These are phyloP conservation scores for Adansonia madagascariensis DNA, from an alignment of 441 rosid genomes.

Conservation along the genomic window DNA sequence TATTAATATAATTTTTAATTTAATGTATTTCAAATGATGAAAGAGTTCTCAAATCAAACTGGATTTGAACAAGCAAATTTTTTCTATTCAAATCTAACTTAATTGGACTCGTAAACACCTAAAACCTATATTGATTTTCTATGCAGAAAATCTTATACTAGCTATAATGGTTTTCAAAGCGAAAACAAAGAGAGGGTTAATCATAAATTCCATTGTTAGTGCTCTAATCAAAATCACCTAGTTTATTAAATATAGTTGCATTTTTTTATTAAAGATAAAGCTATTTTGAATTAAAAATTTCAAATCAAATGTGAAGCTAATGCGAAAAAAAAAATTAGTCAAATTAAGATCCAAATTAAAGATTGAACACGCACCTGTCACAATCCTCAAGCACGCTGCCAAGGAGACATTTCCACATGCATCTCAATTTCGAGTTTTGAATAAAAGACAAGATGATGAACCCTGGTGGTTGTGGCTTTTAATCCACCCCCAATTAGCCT, in stretches of 20 bases:
- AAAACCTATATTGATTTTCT: no score
- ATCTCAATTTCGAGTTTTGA: neutral
- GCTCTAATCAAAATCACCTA: constrained; percentile 13
- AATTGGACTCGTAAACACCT: no score
- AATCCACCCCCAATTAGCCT: neutral
- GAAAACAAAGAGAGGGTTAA: neutral
- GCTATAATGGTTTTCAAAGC: neutral
- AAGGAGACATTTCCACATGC: constrained; percentile 18
- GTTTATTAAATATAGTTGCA: neutral
- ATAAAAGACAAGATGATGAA: neutral
- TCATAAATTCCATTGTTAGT: neutral
- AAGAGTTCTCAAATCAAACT: no score
- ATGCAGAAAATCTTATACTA: neutral
- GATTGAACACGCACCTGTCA: constrained; percentile 18
- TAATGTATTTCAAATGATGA: no score
- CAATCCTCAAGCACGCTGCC: neutral
- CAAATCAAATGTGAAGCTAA: neutral
- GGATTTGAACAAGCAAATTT: no score
- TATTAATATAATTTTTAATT: no score
- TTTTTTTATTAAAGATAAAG: neutral
- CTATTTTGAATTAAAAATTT: neutral
- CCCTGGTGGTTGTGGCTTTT: constrained; percentile 5
- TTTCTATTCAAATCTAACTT: no score
- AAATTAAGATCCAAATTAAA: constrained; percentile 9
- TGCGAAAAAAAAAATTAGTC: neutral